Percentiles rank a stretch among this genome's conserved stretches.
Evolutionary conservation across 805 yeast species (phyloP).

Genomic region (Candida nonsorbophila): DNA sequence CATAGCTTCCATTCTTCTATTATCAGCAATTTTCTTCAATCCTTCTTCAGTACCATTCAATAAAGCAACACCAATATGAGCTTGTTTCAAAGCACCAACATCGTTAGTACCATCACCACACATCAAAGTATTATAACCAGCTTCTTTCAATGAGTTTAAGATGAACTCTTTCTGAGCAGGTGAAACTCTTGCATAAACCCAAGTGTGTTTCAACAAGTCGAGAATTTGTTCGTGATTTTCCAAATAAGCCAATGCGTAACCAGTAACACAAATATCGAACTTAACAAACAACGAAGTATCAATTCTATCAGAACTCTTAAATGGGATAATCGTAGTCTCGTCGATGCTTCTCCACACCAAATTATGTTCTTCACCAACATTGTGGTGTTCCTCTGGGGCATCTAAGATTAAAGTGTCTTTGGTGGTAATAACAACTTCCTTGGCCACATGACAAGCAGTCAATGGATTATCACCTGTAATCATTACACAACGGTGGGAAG

Average conservation of each 20-base stretch:
- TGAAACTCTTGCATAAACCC: conserved; percentile 97
- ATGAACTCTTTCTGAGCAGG: conserved; percentile 94
- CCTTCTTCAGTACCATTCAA: conserved; percentile 95
- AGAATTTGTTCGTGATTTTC: conserved; percentile 63
- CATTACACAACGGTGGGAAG: conserved; percentile 94
- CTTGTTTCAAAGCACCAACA: conserved; percentile 98
- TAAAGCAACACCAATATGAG: conserved; percentile 96
- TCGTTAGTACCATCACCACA: conserved; percentile 99
- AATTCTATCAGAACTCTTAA: conserved; percentile 53
- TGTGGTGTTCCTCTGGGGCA: conserved; percentile 68
- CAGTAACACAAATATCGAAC: conserved; percentile 88
- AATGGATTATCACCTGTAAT: conserved; percentile 98
- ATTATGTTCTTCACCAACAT: conserved; percentile 39
- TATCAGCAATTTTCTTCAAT: conserved; percentile 81
- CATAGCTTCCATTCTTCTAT: conserved; percentile 59
- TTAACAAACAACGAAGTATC: conserved; percentile 52
- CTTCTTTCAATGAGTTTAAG: conserved; percentile 71
- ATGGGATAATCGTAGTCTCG: conserved; percentile 67
- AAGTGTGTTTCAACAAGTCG: conserved; percentile 77
- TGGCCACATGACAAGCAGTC: conserved; percentile 97
- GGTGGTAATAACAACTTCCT: conserved; percentile 82
- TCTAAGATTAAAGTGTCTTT: conserved; percentile 84
- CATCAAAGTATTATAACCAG: conserved; percentile 93
- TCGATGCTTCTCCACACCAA: conserved; percentile 83
- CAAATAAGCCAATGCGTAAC: conserved; percentile 74